Conservation (phyloP, 1,139 yeast species). For the Torulaspora pretoriensis region DNA sequence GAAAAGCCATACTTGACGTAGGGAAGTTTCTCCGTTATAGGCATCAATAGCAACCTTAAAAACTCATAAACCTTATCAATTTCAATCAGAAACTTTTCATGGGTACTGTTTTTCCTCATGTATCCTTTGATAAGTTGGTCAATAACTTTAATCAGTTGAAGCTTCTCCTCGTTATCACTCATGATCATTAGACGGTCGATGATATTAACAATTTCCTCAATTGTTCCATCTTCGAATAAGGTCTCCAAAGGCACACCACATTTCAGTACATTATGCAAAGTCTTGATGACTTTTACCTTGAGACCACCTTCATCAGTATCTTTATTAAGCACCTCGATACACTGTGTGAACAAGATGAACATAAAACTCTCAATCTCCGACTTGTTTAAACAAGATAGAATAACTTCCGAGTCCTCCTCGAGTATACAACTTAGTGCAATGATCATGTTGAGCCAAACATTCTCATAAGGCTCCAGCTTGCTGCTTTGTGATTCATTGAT, state of each 20-base stretch:
- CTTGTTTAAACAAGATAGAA: slow-evolving; percentile 40
- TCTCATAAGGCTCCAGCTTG: slow-evolving; percentile 55
- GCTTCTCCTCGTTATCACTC: slow-evolving; percentile 51
- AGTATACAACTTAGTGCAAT: slow-evolving; percentile 70
- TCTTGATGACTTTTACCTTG: slow-evolving; percentile 45
- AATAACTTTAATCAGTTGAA: slow-evolving; percentile 54
- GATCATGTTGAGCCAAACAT: slow-evolving; percentile 75
- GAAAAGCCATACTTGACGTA: slow-evolving; percentile 46
- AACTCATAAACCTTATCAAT: slow-evolving; percentile 81
- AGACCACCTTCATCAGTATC: slow-evolving; percentile 24
- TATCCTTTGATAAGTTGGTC: slow-evolving; percentile 43
- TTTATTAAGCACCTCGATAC: slow-evolving; percentile 67
- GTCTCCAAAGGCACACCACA: slow-evolving; percentile 56
- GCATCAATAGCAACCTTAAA: slow-evolving; percentile 64
- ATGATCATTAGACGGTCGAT: slow-evolving; percentile 68
- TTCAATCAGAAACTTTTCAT: slow-evolving; percentile 43
- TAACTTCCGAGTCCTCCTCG: slow-evolving; percentile 47
- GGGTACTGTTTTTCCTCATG: slow-evolving; percentile 31
- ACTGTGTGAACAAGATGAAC: slow-evolving; percentile 78
- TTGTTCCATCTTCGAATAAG: slow-evolving; percentile 63
- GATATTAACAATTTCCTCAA: slow-evolving; percentile 70
- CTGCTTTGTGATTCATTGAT: slow-evolving; percentile 16
- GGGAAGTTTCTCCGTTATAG: slow-evolving; percentile 58
- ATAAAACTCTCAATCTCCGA: slow-evolving; percentile 68
- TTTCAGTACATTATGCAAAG: slow-evolving; percentile 55